These are phyloP conservation scores for Sphagnum tenellum DNA, from an alignment of 225 moss, liverwort and hornwort species.

Conservation along the genomic window DNA sequence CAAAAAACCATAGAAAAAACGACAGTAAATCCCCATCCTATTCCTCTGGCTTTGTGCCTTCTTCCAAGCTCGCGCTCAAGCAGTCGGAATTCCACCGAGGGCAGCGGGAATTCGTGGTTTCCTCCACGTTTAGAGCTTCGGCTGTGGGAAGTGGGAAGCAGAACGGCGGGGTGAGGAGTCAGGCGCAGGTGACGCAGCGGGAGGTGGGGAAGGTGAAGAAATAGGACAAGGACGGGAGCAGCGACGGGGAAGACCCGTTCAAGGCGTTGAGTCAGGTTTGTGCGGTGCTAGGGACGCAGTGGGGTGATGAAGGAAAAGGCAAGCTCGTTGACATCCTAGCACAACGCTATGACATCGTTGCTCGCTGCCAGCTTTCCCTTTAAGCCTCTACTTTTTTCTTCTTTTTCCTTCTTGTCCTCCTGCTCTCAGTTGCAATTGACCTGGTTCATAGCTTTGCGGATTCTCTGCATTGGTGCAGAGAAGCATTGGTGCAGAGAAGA, in stretches of 20 bases:
- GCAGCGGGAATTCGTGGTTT: neutral
- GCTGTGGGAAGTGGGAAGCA: too few relatives aligned
- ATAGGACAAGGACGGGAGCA: conserved; percentile 6
- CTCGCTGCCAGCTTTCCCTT: conserved; percentile 44
- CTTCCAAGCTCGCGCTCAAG: neutral
- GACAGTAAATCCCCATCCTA: too few relatives aligned
- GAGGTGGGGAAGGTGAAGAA: conserved; percentile 20
- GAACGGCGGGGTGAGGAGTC: conserved; percentile 19
- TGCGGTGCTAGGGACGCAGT: conserved; percentile 88
- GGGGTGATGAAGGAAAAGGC: conserved; percentile 98
- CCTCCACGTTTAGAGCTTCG: too few relatives aligned
- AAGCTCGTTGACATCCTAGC: conserved; percentile 96
- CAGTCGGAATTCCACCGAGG: neutral
- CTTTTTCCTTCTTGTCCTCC: neutral
- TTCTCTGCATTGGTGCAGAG: too few relatives aligned
- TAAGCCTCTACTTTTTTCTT: neutral
- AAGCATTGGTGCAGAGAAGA: too few relatives aligned
- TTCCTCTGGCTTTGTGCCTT: neutral
- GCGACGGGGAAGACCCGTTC: conserved; percentile 23
- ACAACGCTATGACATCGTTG: conserved; percentile 56
- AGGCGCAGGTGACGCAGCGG: conserved; percentile 47
- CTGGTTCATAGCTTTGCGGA: too few relatives aligned
- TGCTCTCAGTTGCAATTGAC: neutral
- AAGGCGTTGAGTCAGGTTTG: conserved; percentile 83
- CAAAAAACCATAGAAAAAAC: too few relatives aligned